These are phyloP conservation scores for Artemisia argyi DNA, from an alignment of 129 eudicot species.

Conservation along the genomic window DNA sequence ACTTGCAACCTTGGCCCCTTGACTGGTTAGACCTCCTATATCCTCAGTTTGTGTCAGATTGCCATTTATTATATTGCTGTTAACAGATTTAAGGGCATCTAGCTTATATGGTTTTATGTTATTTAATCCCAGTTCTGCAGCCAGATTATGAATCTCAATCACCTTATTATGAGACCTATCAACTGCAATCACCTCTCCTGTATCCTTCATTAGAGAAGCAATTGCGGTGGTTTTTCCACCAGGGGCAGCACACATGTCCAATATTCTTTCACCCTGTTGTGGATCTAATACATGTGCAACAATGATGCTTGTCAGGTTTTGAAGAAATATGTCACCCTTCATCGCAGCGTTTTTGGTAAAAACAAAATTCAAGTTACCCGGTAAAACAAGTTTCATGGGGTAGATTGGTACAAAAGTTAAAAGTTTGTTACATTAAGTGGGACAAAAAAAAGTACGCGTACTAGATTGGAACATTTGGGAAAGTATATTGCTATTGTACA, in stretches of 20 bases:
- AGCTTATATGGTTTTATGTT: slow-evolving; percentile 76
- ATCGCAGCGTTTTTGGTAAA: too few relatives aligned
- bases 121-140: slow-evolving; percentile 75
- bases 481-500: too few relatives aligned
- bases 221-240: slow-evolving; percentile 99
- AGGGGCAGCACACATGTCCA: slow-evolving; percentile 99
- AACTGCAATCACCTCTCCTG: slow-evolving; percentile 80
- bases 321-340: slow-evolving; percentile 96
- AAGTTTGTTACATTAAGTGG: too few relatives aligned
- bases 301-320: slow-evolving; percentile 91
- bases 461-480: too few relatives aligned
- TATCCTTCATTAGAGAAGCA: slow-evolving; percentile 92
- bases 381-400: too few relatives aligned
- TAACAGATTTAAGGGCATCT: slow-evolving; percentile 89
- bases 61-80: slow-evolving; percentile 31
- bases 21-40: neutral
- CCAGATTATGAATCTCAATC: slow-evolving; percentile 73
- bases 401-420: too few relatives aligned
- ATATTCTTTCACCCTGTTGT: slow-evolving; percentile 84
- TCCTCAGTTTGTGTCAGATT: slow-evolving; percentile 2
- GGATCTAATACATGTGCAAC: slow-evolving; percentile 94
- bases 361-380: too few relatives aligned
- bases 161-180: slow-evolving; percentile 99
- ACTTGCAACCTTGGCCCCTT: slow-evolving; percentile 20
- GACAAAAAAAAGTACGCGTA: too few relatives aligned